Base-by-base conservation (phyloP, 2,329 filamentous ascomycete genomes). In the Chrysoporthe cubensis region DNA sequence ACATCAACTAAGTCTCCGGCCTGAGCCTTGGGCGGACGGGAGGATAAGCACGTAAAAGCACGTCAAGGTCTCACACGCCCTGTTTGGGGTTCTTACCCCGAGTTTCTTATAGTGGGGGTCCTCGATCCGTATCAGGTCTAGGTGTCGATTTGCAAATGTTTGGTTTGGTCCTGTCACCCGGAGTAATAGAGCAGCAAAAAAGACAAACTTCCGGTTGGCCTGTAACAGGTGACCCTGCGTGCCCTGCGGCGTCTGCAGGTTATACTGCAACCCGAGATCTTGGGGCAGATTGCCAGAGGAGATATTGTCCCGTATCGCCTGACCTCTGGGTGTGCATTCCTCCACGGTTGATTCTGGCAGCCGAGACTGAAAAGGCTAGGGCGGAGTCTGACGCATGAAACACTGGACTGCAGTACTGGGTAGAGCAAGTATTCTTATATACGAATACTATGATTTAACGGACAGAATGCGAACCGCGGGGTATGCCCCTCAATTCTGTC, bases 1-100 rank as follows among this genome's bases (percentile, higher is more conserved):
- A 61, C 43, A 44, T 46, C n/a, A 13, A 46, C 9, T n/a, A 13
- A 16, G n/a, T 44, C 8, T 43, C 26, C 14, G n/a, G 32, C 9
- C 42, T 48, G 59, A 61, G 57, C 37, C 26, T 46, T 32, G 43
- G 59, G 26, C 32, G 48, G 43, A 34, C 59, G 43, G 59, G 57
- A 44, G n/a, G 11, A 60, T 61, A 48, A 48, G 59, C 59, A 61
- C 59, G 59, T 61, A 46, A 48, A 61, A 61, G 59, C 59, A 48
- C 43, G 40, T 46, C 42, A 44, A 60, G 43, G 40, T 18, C 21
- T 46, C 26, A 34, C 32, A 18, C 34, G 59, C 21, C 59, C 32
- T 61, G 43, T 18, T 34, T 44, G 58, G 42, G 21, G 18, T 9
- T 32, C 9, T 48, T 46, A 48, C 13, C 59, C 42, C 43, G 13